Evolutionary conservation across 805 yeast genomes (phyloP), one percentile per base, ranked within the genome.

Genomic region (Saccharomycopsis capsularis): DNA sequence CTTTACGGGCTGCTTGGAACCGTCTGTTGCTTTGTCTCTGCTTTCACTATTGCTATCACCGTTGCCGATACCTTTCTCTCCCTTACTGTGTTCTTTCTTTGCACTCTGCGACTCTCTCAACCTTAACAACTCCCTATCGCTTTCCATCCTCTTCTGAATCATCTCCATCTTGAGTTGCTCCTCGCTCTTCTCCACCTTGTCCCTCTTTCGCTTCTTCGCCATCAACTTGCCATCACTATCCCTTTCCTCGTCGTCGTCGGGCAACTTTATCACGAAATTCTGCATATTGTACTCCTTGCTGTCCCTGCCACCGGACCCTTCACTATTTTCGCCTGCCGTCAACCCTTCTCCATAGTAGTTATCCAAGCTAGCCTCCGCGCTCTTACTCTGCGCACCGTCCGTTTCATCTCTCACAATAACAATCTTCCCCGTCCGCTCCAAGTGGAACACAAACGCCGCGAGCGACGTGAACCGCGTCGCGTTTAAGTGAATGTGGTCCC

Each of bases 401-500:
- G 11, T 23, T 4, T 45, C 40, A 19, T 30, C 48, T 34, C 25
- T 44, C 13, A 42, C 51, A 11, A 53, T 25, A n/a, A 42, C 63
- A 23, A 87, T 76, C 3, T 74, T 61, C 0, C 86, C 85, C 18
- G 70, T 66, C 11, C 70, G 66, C 1, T 79, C 82, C 55, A 90
- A 64, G 55, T 77, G 67, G 51, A 76, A 73, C 19, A 87, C 72
- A 60, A 91, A 87, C 37, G 77, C 74, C 0, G 88, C 75, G 42
- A 93, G 65, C 1, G 84, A 75, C 2, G 73, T 63, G 87, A 95
- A 93, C 51, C 72, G 72, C 0, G 99, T 93, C 1, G 97, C 81
- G 57, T 88, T 89, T 82, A 93, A 78, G 63, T 91, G 99, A 9
- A 89, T 69, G 63, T 93, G 98, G 50, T 85, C 78, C 58, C 78